A percentile compares a stretch with the other conserved stretches of the same genome.
These are phyloP conservation scores for Solanum appendiculatum DNA, from an alignment of 257 asterid species.

Conservation along the genomic window DNA sequence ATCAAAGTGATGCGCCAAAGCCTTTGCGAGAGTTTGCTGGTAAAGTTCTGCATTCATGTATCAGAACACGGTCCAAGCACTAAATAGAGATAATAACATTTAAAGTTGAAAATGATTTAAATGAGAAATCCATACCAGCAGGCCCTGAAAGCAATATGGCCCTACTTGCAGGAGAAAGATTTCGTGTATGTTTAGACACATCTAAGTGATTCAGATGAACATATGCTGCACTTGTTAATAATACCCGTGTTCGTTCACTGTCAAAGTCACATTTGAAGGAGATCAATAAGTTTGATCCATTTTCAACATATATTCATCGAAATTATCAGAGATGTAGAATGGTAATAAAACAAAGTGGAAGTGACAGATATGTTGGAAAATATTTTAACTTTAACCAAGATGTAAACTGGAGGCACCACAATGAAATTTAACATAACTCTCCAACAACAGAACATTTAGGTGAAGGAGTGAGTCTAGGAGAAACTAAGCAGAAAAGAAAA, in stretches of 20 bases:
- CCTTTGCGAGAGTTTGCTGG: constrained; percentile 74
- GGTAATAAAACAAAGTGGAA: background rate
- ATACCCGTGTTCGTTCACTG: constrained; percentile 64
- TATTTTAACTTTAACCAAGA: background rate
- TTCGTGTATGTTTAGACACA: constrained; percentile 73
- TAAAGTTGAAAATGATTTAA: background rate
- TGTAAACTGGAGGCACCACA: background rate
- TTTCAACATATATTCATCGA: background rate
- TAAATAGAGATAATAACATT: background rate
- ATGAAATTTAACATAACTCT: background rate
- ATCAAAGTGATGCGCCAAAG: constrained; percentile 73
- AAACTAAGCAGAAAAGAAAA: background rate
- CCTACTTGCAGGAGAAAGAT: constrained; percentile 92
- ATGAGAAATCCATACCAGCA: constrained; percentile 42
- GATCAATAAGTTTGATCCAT: background rate
- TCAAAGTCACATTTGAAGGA: constrained; percentile 7
- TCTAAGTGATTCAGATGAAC: constrained; percentile 80
- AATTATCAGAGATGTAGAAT: background rate
- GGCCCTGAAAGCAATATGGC: constrained; percentile 88
- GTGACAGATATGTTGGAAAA: background rate
- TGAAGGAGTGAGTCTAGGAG: background rate
- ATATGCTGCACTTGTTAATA: constrained; percentile 78
- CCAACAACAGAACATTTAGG: background rate
- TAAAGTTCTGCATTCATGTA: constrained; percentile 40
- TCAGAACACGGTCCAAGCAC: background rate